These are phyloP conservation scores for Trichosporon faecale DNA, from an alignment of 1,284 basidiomycete genomes.

Conservation along the genomic window DNA sequence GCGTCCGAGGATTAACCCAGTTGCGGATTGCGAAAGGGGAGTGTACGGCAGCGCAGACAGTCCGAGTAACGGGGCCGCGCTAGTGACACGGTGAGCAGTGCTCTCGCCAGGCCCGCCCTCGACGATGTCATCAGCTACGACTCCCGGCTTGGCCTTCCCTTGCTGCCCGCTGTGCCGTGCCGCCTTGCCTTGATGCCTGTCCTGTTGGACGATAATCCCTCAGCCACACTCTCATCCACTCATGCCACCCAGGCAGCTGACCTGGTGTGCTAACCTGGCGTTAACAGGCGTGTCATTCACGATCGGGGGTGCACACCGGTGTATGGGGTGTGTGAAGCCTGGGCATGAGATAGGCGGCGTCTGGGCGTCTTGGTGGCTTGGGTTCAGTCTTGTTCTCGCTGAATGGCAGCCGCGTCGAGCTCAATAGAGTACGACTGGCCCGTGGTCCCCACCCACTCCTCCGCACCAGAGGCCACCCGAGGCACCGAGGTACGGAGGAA, in stretches of 20 bases:
- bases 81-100: background rate
- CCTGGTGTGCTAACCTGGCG: too few relatives aligned
- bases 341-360: background rate
- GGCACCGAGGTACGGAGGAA: background rate
- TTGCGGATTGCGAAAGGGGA: background rate
- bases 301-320: too few relatives aligned
- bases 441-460: background rate
- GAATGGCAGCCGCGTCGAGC: background rate
- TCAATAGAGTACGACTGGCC: background rate
- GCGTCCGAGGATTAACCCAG: background rate
- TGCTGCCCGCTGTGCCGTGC: background rate
- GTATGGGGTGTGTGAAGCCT: background rate
- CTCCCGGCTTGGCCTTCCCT: background rate
- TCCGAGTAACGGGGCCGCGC: background rate
- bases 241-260: too few relatives aligned
- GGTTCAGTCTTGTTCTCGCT: background rate
- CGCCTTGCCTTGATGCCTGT: too few relatives aligned
- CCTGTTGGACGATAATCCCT: too few relatives aligned
- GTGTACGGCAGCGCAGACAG: too few relatives aligned
- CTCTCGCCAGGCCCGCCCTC: background rate
- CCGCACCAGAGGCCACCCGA: background rate
- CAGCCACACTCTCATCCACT: too few relatives aligned
- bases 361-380: background rate
- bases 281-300: background rate
- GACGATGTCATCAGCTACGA: background rate